A percentile compares a stretch with the other conserved stretches of the same genome.
Evolutionary conservation across 2,329 filamentous ascomycete genomes (phyloP).

Genomic region (Diaporthe ilicicola): DNA sequence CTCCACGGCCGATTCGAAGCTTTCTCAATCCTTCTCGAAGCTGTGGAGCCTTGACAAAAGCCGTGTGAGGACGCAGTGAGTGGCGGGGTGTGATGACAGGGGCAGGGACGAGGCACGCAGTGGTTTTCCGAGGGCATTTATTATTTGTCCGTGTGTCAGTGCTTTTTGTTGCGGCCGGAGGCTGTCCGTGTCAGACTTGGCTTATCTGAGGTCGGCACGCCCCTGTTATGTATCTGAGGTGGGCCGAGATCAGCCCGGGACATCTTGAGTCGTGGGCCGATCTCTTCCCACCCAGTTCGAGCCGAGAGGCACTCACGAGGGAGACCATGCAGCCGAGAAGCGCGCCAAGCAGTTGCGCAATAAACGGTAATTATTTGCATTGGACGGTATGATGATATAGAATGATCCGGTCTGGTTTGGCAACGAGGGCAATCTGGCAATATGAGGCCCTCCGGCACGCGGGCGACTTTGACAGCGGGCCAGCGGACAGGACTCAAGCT

Average conservation of each 20-base stretch:
- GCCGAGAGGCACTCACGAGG: slow-evolving; percentile 8
- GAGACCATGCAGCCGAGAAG: not conserved
- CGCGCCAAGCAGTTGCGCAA: not conserved
- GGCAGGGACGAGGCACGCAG: not conserved
- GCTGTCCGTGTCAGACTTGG: slow-evolving; percentile 1
- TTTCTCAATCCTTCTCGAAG: slow-evolving; percentile 1
- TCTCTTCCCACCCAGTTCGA: not conserved
- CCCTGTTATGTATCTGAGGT: slow-evolving; percentile 12
- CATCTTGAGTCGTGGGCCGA: slow-evolving; percentile 21
- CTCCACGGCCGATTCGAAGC: slow-evolving; percentile 9
- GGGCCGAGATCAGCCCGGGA: slow-evolving; percentile 17
- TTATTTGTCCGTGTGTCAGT: not conserved
- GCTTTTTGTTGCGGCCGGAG: not conserved
- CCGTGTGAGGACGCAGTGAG: not conserved
- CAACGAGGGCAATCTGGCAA: not conserved
- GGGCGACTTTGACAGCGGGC: not conserved
- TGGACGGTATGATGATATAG: not conserved
- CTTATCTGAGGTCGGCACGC: slow-evolving; percentile 5
- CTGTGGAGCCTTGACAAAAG: slow-evolving; percentile 11
- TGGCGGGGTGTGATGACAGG: not conserved
- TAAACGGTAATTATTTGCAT: not conserved
- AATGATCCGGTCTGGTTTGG: not conserved
- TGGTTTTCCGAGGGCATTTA: not conserved
- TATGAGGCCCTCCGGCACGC: not conserved
- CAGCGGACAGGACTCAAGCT: slow-evolving; percentile 12